Evolutionary conservation across 306 rosid genomes (phyloP), one percentile per base, ranked within the genome.

Genomic region (Oemleria cerasiformis): DNA sequence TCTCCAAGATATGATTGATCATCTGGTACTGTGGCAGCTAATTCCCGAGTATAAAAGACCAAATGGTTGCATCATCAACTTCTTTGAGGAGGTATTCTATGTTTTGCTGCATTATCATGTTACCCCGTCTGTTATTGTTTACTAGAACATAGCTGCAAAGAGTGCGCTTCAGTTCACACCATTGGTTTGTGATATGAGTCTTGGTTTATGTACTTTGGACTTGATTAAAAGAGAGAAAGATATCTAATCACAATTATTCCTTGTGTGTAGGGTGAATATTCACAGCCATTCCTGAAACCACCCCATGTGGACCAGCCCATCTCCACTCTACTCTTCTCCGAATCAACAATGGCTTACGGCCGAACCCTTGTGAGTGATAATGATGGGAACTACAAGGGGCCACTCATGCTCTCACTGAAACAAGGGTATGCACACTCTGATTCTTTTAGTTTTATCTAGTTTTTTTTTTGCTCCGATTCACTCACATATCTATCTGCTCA

Each of bases 241-340:
- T 34, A 19, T 48, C 9, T 44, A 72, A 49, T 65, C 25, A 70
- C 59, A 41, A n/a, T 9, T 55, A 62, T 75, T 61, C 74, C 12
- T 44, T 68, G 53, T 75, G 53, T 75, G 72, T 65, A 92, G 97
- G 99, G 87, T 42, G 99, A 95, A 77, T 81, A 86, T 73, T 91
- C 99, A 61, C 99, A 95, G 83, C 99, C 99, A 78, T 95, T 95
- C 86, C 84, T 83, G 73, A 95, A 95, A 81, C 99, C 99, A 65
- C 99, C 99, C 8, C 99, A 95, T 78, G 82, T 95, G 89, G 99
- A 95, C 47, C 99, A 95, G 76, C 99, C 99, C 30, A 78, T 95
- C 70, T 85, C 96, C 71, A 92, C 96, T 75, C 86, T 95, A 80
- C 84, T 92, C 55, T 96, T 95, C 16, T 86, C 91, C 56, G 97